phyloP scores from a whole-genome alignment of 345 rosid genomes.

The Brassica incana region DNA sequence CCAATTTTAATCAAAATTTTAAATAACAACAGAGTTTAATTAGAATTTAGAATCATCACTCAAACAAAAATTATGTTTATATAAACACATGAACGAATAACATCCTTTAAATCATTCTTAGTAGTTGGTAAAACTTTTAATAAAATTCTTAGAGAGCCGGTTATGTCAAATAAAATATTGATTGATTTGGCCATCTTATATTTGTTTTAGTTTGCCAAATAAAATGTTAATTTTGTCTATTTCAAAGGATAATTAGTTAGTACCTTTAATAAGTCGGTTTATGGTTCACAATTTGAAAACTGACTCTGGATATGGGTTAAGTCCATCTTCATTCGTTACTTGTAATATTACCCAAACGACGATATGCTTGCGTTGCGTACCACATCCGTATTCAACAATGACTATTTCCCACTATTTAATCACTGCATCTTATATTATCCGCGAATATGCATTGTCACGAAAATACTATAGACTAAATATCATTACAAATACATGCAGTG shows the following conservation, averaged over 20 bases:
- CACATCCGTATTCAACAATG: neutral
- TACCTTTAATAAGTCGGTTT: neutral
- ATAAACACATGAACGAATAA: too few relatives aligned
- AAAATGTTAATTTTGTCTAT: too few relatives aligned
- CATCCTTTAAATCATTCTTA: too few relatives aligned
- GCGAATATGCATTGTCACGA: neutral
- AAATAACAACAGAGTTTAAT: too few relatives aligned
- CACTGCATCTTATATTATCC: neutral
- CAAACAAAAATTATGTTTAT: too few relatives aligned
- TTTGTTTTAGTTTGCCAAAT: too few relatives aligned
- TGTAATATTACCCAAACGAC: neutral
- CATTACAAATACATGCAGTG: neutral
- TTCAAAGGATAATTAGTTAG: neutral
- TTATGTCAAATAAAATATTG: too few relatives aligned
- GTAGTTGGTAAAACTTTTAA: too few relatives aligned
- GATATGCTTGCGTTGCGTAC: neutral
- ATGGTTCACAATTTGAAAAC: neutral
- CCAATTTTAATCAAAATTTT: too few relatives aligned
- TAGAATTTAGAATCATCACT: too few relatives aligned
- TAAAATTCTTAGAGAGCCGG: too few relatives aligned
- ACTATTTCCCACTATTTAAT: neutral
- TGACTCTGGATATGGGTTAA: neutral
- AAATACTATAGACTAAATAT: neutral
- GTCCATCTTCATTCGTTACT: neutral
- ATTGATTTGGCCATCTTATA: too few relatives aligned